Percentiles rank a stretch among this genome's conserved stretches.
Evolutionary conservation across 2,329 filamentous ascomycete species (phyloP).

Genomic region (Chaetomiaceae sp.): DNA sequence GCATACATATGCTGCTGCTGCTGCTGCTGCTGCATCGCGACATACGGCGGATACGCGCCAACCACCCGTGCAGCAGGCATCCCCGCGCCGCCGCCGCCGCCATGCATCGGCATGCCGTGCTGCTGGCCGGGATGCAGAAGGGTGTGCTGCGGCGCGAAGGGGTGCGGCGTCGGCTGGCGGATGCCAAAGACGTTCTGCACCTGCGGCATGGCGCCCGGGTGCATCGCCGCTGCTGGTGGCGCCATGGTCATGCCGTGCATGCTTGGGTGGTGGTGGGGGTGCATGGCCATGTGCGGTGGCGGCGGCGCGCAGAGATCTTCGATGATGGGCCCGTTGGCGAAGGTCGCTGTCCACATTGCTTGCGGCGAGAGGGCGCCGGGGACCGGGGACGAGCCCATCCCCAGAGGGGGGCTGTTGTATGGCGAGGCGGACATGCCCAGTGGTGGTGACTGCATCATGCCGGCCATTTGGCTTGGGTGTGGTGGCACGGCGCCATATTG

Average conservation of each 20-base stretch:
- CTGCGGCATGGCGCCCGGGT: slow-evolving; percentile 12
- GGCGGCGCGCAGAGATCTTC: slow-evolving; percentile 17
- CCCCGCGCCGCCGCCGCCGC: too few species aligned
- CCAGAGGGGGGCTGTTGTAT: slow-evolving; percentile 4
- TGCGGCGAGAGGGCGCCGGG: slow-evolving; percentile 8
- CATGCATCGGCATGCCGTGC: neutral
- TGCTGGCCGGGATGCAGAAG: neutral
- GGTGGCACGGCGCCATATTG: slow-evolving; percentile 3
- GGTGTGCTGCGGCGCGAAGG: neutral
- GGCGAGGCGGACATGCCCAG: neutral
- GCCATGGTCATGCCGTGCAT: slow-evolving; percentile 5
- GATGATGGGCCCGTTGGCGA: slow-evolving; percentile 19
- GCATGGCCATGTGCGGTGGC: slow-evolving; percentile 7
- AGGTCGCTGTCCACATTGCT: slow-evolving; percentile 10
- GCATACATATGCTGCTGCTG: neutral
- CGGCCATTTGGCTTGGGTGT: slow-evolving; percentile 5
- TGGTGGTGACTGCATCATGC: slow-evolving; percentile 10
- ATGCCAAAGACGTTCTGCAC: slow-evolving; percentile 15
- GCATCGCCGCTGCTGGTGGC: slow-evolving; percentile 6
- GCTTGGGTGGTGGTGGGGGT: slow-evolving; percentile 9
- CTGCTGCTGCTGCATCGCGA: neutral
- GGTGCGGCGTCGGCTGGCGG: slow-evolving; percentile 6
- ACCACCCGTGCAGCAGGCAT: neutral
- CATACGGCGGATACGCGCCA: slow-evolving; percentile 11
- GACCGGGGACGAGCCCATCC: slow-evolving; percentile 9